Conservation (phyloP, 768 basidiomycete genomes). For the Botryobasidium botryosum region DNA sequence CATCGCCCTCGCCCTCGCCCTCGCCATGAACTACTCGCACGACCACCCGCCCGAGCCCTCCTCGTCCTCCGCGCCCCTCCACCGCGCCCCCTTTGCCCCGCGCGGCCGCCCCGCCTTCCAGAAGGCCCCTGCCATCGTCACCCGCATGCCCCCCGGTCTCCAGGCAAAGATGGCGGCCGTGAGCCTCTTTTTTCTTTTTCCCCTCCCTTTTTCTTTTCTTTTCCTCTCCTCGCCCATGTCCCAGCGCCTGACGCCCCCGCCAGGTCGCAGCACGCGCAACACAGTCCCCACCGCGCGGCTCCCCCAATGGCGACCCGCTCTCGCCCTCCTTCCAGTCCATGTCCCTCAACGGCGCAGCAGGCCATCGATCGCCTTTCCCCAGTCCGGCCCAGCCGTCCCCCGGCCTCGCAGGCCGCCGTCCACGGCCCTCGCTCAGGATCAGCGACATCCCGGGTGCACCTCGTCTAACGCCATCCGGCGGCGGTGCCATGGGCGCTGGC, state of each 20-base stretch:
- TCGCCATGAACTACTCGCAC: too few relatives aligned
- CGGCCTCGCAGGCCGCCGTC: constrained; percentile 13
- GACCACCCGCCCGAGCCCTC: too few relatives aligned
- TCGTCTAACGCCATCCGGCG: constrained; percentile 22
- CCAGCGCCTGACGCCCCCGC: too few relatives aligned
- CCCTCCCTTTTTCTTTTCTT: too few relatives aligned
- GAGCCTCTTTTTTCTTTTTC: too few relatives aligned
- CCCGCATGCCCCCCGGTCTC: constrained; percentile 77
- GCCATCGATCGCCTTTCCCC: constrained; percentile 7
- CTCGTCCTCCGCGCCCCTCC: too few relatives aligned
- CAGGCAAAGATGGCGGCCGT: constrained; percentile 93
- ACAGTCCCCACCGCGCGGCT: too few relatives aligned
- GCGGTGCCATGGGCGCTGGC: constrained; percentile 45
- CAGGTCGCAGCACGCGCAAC: too few relatives aligned
- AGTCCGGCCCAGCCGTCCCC: background rate
- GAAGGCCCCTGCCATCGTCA: too few relatives aligned
- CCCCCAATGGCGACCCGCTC: too few relatives aligned
- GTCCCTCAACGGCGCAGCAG: constrained; percentile 2
- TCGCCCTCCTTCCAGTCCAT: background rate
- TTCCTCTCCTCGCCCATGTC: background rate
- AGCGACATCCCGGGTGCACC: constrained; percentile 18
- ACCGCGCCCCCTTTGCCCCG: too few relatives aligned
- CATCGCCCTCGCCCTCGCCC: background rate
- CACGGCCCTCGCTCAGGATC: constrained; percentile 11
- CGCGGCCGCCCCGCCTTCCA: too few relatives aligned